Base-by-base conservation (phyloP, 2,329 filamentous ascomycete species). In the Harringtonia aguacate region DNA sequence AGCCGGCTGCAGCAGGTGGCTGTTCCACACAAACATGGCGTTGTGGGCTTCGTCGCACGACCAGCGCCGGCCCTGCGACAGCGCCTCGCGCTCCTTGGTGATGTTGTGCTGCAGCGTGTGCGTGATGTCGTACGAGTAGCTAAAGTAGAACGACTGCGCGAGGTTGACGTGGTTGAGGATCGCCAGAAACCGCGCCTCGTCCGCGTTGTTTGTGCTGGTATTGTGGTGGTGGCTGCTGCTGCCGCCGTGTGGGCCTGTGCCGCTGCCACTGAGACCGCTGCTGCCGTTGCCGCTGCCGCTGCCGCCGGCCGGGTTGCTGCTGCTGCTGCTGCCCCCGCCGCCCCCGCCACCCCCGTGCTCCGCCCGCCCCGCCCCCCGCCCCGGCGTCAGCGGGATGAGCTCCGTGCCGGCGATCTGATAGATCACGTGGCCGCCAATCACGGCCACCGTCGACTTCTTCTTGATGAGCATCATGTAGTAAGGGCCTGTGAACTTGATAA, bases 381-480 rank as follows among this genome's bases (percentile, higher is more conserved):
- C 75, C 0, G 85, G 84, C 0, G 86, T 90, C 48, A 98, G 68
- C 0, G 90, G 86, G 15, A 98, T 79, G 43, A 97, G 70, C 58
- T 97, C 90, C 1, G 92, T 98, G 24, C 81, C 88, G 57, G 97
- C 90, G 45, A 98, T 79, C 63, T 95, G 88, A 60, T 97, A 97
- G 48, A 97, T 75, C 57, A 94, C 95, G 60, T 97, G 92, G 1
- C 92, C 92, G 17, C 92, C 92, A 21, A 98, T 75, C 81, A 95
- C 90, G 36, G 92, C 92, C 4, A 95, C 89, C 46, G 94, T 94
- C 57, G 86, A 92, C 66, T 94, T 81, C 65, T 97, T 97, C 33
- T 89, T 95, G 56, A 97, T 89, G 39, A 97, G 67, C 27, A 97
- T 73, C 89, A 98, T 97, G 61, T 98, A 98, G 61, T 94, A 95